Evolutionary conservation across 2,329 filamentous ascomycete species (phyloP), one percentile per base, ranked within the genome.

Genomic region (Scedosporium dehoogii): DNA sequence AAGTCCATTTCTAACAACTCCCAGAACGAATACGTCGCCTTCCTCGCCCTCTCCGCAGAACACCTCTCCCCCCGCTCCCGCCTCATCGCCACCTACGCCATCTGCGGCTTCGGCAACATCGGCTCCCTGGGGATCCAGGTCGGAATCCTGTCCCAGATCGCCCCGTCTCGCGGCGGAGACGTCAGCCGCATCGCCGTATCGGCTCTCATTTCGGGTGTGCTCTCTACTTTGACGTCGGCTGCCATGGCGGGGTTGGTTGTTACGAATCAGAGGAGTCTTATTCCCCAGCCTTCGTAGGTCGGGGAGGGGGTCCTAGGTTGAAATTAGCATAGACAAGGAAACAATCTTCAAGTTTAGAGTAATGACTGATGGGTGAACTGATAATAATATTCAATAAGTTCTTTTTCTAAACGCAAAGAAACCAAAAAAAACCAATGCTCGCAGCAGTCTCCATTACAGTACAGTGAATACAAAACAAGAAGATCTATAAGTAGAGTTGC

Each of bases 91-190:
- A 96, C 90, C 59, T 96, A 96, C 71, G 89, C 90, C 21, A 83
- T 92, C 66, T 96, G 91, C 74, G 85, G 85, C 27, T 91, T 91
- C 72, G 92, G 90, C 65, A 96, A 96, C 78, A 88, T 96, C 68
- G 89, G 89, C 61, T 93, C 90, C 33, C 82, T 96, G 58, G 91
- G 91, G 72, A 93, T 91, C 62, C 91, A 96, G 75, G 94, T 96
- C 65, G 91, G 91, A 78, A 90, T 96, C 63, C 81, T 96, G 60
- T 85, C 88, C 3, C 91, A 96, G 76, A 84, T 96, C 64, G 87
- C 90, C 0, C 91, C 91, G 0, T 79, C 80, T 3, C 85, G 91
- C 55, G 82, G 84, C 44, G 89, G 87, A 63, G 89, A 94, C 68
- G 87, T 96, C 10, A 87, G 89, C 3, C 81, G 81, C 57, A 81